Base-by-base conservation (phyloP, 768 basidiomycete genomes). In the Suillus bovinus region DNA sequence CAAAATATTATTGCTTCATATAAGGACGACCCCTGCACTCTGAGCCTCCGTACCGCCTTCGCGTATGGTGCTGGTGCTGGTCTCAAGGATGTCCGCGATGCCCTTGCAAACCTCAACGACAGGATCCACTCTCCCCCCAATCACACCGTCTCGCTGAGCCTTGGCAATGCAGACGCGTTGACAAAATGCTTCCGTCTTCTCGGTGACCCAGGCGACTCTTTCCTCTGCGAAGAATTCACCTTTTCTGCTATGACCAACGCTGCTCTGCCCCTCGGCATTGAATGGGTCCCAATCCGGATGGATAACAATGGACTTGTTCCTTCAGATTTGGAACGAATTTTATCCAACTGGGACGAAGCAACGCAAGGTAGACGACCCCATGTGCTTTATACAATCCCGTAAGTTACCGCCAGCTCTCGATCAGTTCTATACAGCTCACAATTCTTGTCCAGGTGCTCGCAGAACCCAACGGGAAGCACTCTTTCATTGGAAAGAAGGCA, bases 391-490 rank as follows among this genome's bases (percentile, higher is more conserved):
- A 80, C 79, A 3, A 79, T 82, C 49, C 81, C 81, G 75, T 82
- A 63, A 63, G 80, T 77, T 22, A 34, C 58, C 59, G 60, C 34
- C 11, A 24, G 44, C 24, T 39, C 24, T 41, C 41, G 16, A 22
- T 38, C 27, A 6, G 24, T 33, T 61, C 1, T 22, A 13, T 31
- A 36, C 46, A 11, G 61, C 66, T 70, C 41, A 64, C 31, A 1
- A 0, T 60, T 53, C 3, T 27, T 62, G 1, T 36, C 58, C 34
- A 77, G 70, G 22, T 71, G 75, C 55, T 73, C 76, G 61, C 74
- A 85, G 71, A 85, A 85, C 64, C 84, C 84, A 0, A 82, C 82
- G 0, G 84, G 84, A 41, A 78, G 78, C 38, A 81, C 81, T 0
- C 73, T 82, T 52, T 74, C 78, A 41, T 60, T 74, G 1, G 78